phyloP scores from a whole-genome alignment of 2,329 filamentous ascomycete genomes.

The Aspergillus sp. region DNA sequence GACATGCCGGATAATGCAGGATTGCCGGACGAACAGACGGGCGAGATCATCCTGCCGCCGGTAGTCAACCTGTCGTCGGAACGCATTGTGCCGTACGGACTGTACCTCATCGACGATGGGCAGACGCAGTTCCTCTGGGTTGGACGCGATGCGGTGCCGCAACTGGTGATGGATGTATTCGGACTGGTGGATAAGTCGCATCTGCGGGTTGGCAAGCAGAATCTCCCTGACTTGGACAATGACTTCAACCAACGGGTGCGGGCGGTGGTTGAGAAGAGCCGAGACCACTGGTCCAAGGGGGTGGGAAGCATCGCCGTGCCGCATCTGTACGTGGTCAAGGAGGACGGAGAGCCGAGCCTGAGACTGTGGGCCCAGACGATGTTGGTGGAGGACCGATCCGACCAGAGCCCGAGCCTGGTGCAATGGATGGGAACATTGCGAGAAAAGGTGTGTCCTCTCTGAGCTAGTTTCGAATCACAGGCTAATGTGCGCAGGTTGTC shows the following conservation, averaged over 20 bases:
- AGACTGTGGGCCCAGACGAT: constrained; percentile 96
- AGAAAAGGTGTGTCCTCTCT: constrained; percentile 66
- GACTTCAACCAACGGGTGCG: constrained; percentile 95
- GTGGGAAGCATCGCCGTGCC: constrained; percentile 90
- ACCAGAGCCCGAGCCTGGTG: constrained; percentile 83
- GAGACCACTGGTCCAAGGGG: constrained; percentile 74
- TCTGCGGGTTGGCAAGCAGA: constrained; percentile 83
- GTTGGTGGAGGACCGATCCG: constrained; percentile 86
- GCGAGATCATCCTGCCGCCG: constrained; percentile 80
- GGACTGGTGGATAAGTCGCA: constrained; percentile 73
- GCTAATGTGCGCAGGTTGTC: constrained; percentile 19
- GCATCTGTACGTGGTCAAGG: constrained; percentile 83
- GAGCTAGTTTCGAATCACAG: constrained; percentile 6
- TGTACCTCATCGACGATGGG: constrained; percentile 94
- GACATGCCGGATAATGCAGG: constrained; percentile 96
- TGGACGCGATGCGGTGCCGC: constrained; percentile 82
- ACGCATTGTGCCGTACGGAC: constrained; percentile 74
- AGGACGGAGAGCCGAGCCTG: constrained; percentile 90
- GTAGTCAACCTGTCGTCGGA: constrained; percentile 80
- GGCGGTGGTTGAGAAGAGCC: constrained; percentile 82
- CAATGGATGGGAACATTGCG: constrained; percentile 88
- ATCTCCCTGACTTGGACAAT: constrained; percentile 77
- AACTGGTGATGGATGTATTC: constrained; percentile 83
- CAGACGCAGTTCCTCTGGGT: constrained; percentile 98
- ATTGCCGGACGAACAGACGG: constrained; percentile 72